These are phyloP conservation scores for Neurospora sp. DNA, from an alignment of 495 filamentous ascomycete species.

Conservation along the genomic window DNA sequence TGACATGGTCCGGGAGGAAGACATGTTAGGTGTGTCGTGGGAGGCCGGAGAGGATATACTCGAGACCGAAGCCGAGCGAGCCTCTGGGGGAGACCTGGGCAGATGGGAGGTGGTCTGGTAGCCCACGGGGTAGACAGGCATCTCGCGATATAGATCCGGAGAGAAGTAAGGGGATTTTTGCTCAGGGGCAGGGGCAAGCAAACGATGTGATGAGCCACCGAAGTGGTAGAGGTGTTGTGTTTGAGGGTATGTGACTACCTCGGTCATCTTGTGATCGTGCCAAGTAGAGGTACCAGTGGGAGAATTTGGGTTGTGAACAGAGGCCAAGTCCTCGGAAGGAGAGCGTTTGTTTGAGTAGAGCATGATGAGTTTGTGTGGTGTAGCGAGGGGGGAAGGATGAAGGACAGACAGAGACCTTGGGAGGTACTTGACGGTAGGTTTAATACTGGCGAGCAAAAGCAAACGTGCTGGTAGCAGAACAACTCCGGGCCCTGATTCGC, in stretches of 20 bases:
- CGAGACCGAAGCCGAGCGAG: conserved; percentile 16
- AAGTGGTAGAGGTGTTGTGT: conserved; percentile 4
- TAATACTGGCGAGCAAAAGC: background rate
- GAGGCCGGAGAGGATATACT: conserved; percentile 15
- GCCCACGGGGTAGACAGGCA: conserved; percentile 4
- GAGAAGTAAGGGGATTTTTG: background rate
- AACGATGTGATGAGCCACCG: conserved; percentile 8
- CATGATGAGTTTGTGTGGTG: background rate
- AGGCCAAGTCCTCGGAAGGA: background rate
- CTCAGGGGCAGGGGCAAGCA: conserved; percentile 9
- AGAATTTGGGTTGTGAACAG: background rate
- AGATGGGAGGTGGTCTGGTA: background rate
- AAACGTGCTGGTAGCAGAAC: background rate
- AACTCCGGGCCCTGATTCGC: background rate
- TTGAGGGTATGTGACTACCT: conserved; percentile 11
- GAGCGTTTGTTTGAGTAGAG: background rate
- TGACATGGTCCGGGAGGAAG: conserved; percentile 14
- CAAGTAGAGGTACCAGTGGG: background rate
- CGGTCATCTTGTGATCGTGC: conserved; percentile 12
- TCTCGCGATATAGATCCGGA: conserved; percentile 5
- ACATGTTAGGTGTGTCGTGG: conserved; percentile 2
- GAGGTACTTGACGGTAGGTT: background rate
- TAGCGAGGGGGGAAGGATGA: background rate
- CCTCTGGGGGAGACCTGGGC: conserved; percentile 1
- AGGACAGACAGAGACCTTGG: background rate